Conservation (phyloP, 495 filamentous ascomycete genomes). For the Neurospora cerealis region DNA sequence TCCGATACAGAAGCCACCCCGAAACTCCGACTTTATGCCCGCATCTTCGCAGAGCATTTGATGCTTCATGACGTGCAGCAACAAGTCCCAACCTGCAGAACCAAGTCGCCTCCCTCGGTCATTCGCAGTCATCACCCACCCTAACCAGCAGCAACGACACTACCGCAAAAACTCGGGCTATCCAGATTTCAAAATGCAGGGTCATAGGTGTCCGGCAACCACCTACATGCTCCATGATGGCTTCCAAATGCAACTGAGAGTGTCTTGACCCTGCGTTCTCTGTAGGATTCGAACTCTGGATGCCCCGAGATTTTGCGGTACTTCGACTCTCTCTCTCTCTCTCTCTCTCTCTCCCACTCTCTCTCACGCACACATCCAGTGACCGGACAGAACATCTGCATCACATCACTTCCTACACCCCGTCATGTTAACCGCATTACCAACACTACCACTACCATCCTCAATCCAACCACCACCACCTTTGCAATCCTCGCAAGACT, state of each 20-base stretch:
- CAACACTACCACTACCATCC: not conserved
- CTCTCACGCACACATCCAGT: not conserved
- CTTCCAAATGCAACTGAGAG: too few species aligned
- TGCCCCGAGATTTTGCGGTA: too few species aligned
- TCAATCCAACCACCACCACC: constrained; percentile 1
- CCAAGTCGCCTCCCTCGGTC: not conserved
- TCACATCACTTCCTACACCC: not conserved
- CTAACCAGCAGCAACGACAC: not conserved
- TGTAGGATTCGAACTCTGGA: too few species aligned
- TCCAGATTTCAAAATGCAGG: too few species aligned
- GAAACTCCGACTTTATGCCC: not conserved
- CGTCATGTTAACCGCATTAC: not conserved
- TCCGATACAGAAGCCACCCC: not conserved
- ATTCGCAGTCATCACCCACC: not conserved
- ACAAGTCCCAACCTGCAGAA: not conserved
- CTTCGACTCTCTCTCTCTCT: too few species aligned
- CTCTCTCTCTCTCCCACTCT: too few species aligned
- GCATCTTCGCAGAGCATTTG: not conserved
- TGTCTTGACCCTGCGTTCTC: too few species aligned
- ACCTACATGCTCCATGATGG: too few species aligned
- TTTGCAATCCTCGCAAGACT: constrained; percentile 19
- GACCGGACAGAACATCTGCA: not conserved
- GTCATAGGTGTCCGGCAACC: too few species aligned
- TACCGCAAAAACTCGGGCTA: too few species aligned
- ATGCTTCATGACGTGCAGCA: not conserved